phyloP scores from a whole-genome alignment of 331 rosid genomes.

The Malus hybrid region DNA sequence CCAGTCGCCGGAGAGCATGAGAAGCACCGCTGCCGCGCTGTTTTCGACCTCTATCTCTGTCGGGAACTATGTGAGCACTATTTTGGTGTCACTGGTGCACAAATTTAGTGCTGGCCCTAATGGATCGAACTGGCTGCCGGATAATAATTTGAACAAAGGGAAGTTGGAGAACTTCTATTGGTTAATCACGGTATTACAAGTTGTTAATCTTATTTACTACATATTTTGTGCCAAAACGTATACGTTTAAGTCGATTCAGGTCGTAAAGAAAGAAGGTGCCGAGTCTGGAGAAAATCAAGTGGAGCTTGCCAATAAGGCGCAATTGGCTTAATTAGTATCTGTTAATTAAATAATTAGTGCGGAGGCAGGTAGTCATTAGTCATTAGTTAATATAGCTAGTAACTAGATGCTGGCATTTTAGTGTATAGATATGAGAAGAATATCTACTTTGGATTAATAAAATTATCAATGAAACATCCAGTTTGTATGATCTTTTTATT shows the following conservation, averaged over 20 bases:
- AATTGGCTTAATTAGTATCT: not conserved
- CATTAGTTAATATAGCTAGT: not conserved
- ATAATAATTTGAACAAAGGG: conserved; percentile 63
- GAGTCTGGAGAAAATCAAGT: conserved; percentile 32
- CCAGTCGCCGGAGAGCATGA: conserved; percentile 93
- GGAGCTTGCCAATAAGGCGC: conserved; percentile 38
- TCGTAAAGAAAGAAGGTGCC: conserved; percentile 25
- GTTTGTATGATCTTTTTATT: not conserved
- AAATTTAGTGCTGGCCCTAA: conserved; percentile 43
- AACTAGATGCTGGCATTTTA: not conserved
- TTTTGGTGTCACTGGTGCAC: conserved; percentile 63
- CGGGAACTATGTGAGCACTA: conserved; percentile 71
- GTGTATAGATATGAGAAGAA: not conserved
- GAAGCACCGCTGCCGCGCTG: conserved; percentile 81
- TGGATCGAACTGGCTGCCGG: conserved; percentile 86
- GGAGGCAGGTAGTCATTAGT: not conserved
- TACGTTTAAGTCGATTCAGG: conserved; percentile 64
- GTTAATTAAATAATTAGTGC: not conserved
- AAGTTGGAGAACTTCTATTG: conserved; percentile 79
- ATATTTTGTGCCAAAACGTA: conserved; percentile 51
- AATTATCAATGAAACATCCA: not conserved
- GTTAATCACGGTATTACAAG: conserved; percentile 65
- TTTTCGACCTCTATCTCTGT: conserved; percentile 66
- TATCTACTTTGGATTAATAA: not conserved
- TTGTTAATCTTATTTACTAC: conserved; percentile 57